Base-by-base conservation (phyloP, 441 rosid genomes). In the Bocquillonia castaneifolia region DNA sequence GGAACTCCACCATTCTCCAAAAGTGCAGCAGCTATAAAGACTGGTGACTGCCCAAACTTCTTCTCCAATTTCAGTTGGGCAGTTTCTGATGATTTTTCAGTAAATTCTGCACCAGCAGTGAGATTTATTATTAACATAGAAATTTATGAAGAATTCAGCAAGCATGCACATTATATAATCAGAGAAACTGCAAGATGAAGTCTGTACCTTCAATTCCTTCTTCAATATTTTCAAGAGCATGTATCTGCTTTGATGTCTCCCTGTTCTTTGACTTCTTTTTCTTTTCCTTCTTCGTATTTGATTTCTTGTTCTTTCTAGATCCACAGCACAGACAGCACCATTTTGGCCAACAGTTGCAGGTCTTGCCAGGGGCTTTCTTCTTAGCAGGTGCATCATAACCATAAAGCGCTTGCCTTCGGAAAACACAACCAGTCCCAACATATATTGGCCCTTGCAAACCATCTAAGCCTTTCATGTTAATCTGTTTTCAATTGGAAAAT, bases 401-500 rank as follows among this genome's bases (percentile, higher is more conserved):
- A 31, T 92, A 90, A 39, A 92, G 90, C 1, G 99, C 97, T 75
- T 84, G 89, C 81, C 99, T 88, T 75, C 98, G 85, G 83, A 94
- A 94, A 68, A 88, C 94, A 37, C 98, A 94, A 22, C 99, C 99
- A 56, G 99, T 95, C 66, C 98, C 99, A 0, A 95, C 99, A 67
- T 95, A 95, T 59, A 92, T 92, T 1, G 99, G 99, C n/a, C 99
- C 99, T 84, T 95, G 99, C 63, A 94, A 74, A 42, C 99, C 99
- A 74, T 94, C 99, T 69, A 94, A 78, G 45, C 98, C 99, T 80
- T 90, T 94, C 99, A 94, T 94, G 69, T 94, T 94, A 76, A 94
- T 90, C 99, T 94, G 86, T 37, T n/a, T 59, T 36, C 63, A 74
- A 55, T 57, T 25, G n/a, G 26, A 56, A 61, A 66, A n/a, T 67